Evolutionary conservation across 331 rosid genomes (phyloP), one percentile per base, ranked within the genome.

Genomic region (Rosa hybrid): DNA sequence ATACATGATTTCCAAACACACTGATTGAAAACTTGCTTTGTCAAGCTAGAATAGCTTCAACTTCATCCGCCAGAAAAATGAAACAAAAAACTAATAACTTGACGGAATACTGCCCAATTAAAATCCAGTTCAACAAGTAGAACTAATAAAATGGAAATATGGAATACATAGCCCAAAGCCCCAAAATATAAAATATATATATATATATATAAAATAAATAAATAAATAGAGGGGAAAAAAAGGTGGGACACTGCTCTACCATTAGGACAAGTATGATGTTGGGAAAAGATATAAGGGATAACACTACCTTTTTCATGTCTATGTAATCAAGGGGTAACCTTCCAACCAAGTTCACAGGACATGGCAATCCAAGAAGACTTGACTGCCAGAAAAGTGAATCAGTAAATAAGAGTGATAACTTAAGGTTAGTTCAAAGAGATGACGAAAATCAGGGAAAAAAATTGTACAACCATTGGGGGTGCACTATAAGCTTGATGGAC

Each of bases 401-500:
- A 84, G 68, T 57, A 81, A 44, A 79, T 87, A 38, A 85, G 90
- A 83, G 51, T 77, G 73, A 77, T 60, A 83, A 80, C 68, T 51
- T 62, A 34, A 76, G 53, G 77, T 73, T 53, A 38, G 46, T 51
- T 57, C 59, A 39, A 79, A 73, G 77, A 63, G 62, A 73, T 75
- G 68, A 21, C 62, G 9, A 77, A 79, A 70, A 63, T 27, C 49
- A 9, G 48, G 57, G 57, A 27, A 81, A 49, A 16, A 81, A 70
- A 72, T 12, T 77, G 76, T 30, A 82, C 86, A 78, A 91, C 98
- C 98, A 94, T 94, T 53, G 91, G 94, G 44, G 98, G 97, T 72
- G 98, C 91, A 77, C 91, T 94, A 76, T 94, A 97, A 74, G 97
- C 98, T 80, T 94, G 97, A 84, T 94, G 91, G 82, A 94, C 97